These are phyloP conservation scores for Clarkia xantiana DNA, from an alignment of 345 rosid genomes.

Conservation along the genomic window DNA sequence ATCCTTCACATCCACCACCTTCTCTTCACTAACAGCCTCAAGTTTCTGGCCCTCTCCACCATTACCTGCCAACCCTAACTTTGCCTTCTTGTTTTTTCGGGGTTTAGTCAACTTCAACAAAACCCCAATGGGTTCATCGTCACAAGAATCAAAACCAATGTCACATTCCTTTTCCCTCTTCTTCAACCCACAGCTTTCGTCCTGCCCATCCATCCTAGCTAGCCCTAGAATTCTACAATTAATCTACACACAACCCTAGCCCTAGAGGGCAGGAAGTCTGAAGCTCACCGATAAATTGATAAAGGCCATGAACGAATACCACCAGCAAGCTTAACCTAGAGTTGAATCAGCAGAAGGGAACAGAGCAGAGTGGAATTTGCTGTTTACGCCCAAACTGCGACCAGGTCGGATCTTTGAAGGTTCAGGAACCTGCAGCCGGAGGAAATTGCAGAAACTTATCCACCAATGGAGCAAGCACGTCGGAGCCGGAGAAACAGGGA, in stretches of 20 bases:
- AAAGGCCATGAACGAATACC: too few species aligned
- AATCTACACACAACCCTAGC: constrained; percentile 31
- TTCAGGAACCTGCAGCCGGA: too few species aligned
- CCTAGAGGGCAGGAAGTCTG: not conserved
- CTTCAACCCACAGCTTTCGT: constrained; percentile 37
- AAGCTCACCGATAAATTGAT: too few species aligned
- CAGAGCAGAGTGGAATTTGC: too few species aligned
- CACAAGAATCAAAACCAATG: constrained; percentile 48
- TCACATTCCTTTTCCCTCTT: constrained; percentile 30
- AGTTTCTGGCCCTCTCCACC: constrained; percentile 15
- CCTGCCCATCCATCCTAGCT: constrained; percentile 12
- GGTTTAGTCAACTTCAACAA: constrained; percentile 52
- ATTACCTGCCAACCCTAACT: constrained; percentile 20
- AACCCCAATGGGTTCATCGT: constrained; percentile 70
- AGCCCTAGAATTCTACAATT: constrained; percentile 5
- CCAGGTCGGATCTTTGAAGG: too few species aligned
- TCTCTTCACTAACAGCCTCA: constrained; percentile 19
- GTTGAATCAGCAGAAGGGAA: too few species aligned
- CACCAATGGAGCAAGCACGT: too few species aligned
- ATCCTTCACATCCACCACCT: constrained; percentile 17
- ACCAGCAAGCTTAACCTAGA: too few species aligned
- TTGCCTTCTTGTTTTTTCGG: constrained; percentile 42
- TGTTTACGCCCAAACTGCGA: too few species aligned
- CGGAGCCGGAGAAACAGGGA: too few species aligned
- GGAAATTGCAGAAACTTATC: not conserved